Evolutionary conservation across 148 eudicot species (phyloP).

Genomic region (Vaccinium myrtillus): DNA sequence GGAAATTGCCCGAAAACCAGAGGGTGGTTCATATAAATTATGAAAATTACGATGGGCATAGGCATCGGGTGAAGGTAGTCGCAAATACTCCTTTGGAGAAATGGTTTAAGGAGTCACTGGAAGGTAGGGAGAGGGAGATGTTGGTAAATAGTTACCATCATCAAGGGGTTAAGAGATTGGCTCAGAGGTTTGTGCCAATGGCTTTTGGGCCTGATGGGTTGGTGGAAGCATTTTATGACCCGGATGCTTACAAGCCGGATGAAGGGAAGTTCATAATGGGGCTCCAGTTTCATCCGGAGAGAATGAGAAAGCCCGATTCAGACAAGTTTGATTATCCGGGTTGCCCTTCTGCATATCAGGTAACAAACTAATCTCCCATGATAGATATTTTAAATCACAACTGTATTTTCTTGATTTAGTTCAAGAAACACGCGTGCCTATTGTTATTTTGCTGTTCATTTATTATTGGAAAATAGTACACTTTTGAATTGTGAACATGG

Average conservation of each 20-base stretch:
- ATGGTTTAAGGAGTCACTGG: conserved; percentile 63
- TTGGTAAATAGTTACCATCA: conserved; percentile 86
- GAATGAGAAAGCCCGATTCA: conserved; percentile 54
- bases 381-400: too few relatives aligned
- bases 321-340: conserved; percentile 81
- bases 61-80: conserved; percentile 56
- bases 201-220: conserved; percentile 73
- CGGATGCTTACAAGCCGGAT: conserved; percentile 64
- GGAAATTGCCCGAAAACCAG: conserved; percentile 29
- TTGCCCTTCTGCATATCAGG: conserved; percentile 80
- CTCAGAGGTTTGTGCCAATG: conserved; percentile 76
- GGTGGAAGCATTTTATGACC: conserved; percentile 82
- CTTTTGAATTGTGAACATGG: too few relatives aligned
- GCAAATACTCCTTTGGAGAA: conserved; percentile 59
- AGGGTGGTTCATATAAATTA: conserved; percentile 70
- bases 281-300: conserved; percentile 87
- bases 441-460: too few relatives aligned
- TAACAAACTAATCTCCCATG: background rate
- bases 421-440: too few relatives aligned
- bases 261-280: conserved; percentile 87
- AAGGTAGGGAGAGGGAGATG: conserved; percentile 40
- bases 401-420: too few relatives aligned
- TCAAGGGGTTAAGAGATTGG: conserved; percentile 79
- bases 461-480: too few relatives aligned
- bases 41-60: conserved; percentile 72